These are phyloP conservation scores for Wickerhamomyces subpelliculosus DNA, from an alignment of 805 yeast genomes.

Conservation along the genomic window DNA sequence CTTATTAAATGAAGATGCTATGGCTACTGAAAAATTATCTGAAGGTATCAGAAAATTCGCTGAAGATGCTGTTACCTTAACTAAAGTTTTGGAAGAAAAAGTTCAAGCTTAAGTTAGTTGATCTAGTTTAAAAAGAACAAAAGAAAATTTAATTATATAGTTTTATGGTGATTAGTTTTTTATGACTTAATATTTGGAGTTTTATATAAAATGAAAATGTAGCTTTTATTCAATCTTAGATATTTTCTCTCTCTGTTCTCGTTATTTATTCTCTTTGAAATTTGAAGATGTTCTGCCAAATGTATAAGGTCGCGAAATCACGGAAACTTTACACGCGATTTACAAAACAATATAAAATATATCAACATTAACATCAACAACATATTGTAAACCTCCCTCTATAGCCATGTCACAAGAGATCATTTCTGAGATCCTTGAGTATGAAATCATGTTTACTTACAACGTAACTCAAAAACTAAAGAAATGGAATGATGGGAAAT, in stretches of 20 bases:
- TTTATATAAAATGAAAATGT: too few species aligned
- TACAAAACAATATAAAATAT: not conserved
- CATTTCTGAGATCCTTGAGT: conserved; percentile 17
- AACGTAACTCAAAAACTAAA: conserved; percentile 16
- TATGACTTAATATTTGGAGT: not conserved
- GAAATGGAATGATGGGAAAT: conserved; percentile 19
- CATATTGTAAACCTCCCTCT: not conserved
- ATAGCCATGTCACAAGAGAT: conserved; percentile 15
- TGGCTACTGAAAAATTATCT: conserved; percentile 96
- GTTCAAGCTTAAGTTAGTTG: conserved; percentile 30
- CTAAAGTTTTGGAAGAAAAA: conserved; percentile 56
- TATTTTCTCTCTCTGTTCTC: too few species aligned
- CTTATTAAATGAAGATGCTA: conserved; percentile 88
- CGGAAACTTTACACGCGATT: too few species aligned
- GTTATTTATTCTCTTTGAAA: too few species aligned
- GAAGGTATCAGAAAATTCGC: conserved; percentile 98
- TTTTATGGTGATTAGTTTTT: not conserved
- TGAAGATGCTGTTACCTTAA: conserved; percentile 81
- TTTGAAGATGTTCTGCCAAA: too few species aligned
- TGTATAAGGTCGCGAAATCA: too few species aligned
- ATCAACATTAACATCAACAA: not conserved
- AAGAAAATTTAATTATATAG: too few species aligned
- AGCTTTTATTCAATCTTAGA: too few species aligned
- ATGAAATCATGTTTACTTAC: conserved; percentile 13
- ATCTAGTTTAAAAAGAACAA: too few species aligned